Percentiles rank a stretch among this genome's conserved stretches.
Evolutionary conservation across 2,329 filamentous ascomycete genomes (phyloP).

Genomic region (Trichoderma sp.): DNA sequence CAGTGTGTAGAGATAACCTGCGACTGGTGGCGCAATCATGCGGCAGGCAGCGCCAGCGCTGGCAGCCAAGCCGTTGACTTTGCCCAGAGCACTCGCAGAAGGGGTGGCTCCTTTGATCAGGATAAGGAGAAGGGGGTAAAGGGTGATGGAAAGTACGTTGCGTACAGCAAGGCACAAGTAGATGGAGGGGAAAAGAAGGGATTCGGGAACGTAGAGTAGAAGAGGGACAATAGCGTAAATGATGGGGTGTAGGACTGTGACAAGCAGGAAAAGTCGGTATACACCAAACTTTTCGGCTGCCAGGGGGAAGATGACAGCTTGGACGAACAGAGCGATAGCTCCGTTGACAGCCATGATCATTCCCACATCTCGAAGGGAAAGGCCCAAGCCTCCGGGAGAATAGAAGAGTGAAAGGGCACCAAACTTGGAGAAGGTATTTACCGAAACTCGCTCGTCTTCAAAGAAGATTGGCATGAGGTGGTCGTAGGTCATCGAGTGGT

Average conservation of each 20-base stretch:
- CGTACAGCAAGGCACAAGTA: conserved; percentile 57
- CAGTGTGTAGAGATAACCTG: conserved; percentile 61
- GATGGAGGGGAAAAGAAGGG: conserved; percentile 53
- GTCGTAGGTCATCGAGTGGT: conserved; percentile 94
- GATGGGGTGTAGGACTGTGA: conserved; percentile 59
- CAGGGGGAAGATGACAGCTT: conserved; percentile 59
- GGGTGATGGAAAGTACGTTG: conserved; percentile 59
- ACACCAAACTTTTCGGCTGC: conserved; percentile 58
- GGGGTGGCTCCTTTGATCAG: conserved; percentile 66
- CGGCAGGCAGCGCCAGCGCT: conserved; percentile 64
- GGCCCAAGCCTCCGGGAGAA: conserved; percentile 60
- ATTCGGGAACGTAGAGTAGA: conserved; percentile 54
- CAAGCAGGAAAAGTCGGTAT: conserved; percentile 56
- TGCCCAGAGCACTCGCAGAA: conserved; percentile 54
- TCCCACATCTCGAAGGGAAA: conserved; percentile 61
- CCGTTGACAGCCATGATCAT: conserved; percentile 60
- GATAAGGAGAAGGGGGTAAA: conserved; percentile 66
- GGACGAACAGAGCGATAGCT: conserved; percentile 56
- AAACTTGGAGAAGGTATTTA: conserved; percentile 36
- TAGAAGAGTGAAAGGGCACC: conserved; percentile 46
- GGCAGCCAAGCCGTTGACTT: conserved; percentile 64
- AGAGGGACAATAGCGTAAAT: conserved; percentile 59
- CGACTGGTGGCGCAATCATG: conserved; percentile 64
- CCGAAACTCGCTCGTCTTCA: conserved; percentile 64
- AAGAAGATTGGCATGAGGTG: conserved; percentile 90